phyloP scores from a whole-genome alignment of 768 basidiomycete genomes.

The Russula sp. region DNA sequence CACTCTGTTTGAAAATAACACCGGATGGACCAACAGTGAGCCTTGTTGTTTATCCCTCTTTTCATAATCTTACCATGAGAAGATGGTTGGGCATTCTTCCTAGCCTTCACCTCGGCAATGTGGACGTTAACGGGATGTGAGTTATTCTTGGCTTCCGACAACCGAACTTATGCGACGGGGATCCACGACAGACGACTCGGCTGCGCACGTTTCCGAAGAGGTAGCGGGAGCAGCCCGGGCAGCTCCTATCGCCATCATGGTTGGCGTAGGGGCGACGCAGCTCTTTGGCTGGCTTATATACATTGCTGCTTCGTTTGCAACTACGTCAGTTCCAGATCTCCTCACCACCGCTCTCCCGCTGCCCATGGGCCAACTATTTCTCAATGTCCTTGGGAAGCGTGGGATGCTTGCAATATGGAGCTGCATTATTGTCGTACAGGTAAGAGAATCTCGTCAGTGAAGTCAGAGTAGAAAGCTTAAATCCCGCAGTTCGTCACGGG shows the following conservation, averaged over 20 bases:
- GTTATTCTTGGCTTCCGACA: slow-evolving; percentile 24
- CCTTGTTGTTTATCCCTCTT: background rate
- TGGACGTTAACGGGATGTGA: slow-evolving; percentile 74
- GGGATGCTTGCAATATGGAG: slow-evolving; percentile 73
- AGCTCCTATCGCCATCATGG: slow-evolving; percentile 63
- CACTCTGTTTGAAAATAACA: slow-evolving; percentile 64
- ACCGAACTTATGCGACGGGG: slow-evolving; percentile 1
- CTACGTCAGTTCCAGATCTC: slow-evolving; percentile 46
- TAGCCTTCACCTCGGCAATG: slow-evolving; percentile 71
- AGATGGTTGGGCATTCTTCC: slow-evolving; percentile 71
- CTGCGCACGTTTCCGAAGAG: slow-evolving; percentile 72
- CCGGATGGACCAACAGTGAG: slow-evolving; percentile 60
- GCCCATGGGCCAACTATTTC: slow-evolving; percentile 68
- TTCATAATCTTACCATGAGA: background rate
- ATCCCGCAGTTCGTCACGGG: slow-evolving; percentile 56
- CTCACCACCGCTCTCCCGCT: slow-evolving; percentile 48
- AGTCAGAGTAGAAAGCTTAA: slow-evolving; percentile 26
- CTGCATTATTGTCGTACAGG: slow-evolving; percentile 60
- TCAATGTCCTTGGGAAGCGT: slow-evolving; percentile 55
- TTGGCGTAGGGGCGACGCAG: slow-evolving; percentile 55
- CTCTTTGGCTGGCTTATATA: slow-evolving; percentile 59
- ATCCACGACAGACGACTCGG: slow-evolving; percentile 54
- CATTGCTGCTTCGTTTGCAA: slow-evolving; percentile 62
- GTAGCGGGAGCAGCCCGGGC: slow-evolving; percentile 55
- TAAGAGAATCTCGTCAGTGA: slow-evolving; percentile 20